A percentile compares a stretch with the other conserved stretches of the same genome.
Conservation (phyloP, 179 eudicot species). For the Corrigiola litoralis region DNA sequence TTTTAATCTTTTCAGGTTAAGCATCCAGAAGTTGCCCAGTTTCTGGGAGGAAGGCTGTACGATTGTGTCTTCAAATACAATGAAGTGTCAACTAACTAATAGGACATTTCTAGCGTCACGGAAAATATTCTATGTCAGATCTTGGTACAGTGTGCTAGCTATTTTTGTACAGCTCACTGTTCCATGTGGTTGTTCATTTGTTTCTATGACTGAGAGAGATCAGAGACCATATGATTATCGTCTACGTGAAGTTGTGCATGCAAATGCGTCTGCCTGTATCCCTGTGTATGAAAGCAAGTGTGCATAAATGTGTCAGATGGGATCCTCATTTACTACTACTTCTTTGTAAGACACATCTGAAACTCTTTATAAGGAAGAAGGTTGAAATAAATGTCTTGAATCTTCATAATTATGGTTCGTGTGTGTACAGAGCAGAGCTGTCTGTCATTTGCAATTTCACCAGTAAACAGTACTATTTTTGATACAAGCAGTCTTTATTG, state of each 20-base stretch:
- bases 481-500: conserved; percentile 5
- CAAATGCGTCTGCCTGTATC: conserved; percentile 2
- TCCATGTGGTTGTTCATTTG: too few relatives aligned
- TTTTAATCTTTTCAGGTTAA: conserved; percentile 44
- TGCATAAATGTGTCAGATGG: too few relatives aligned
- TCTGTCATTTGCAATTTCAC: background rate
- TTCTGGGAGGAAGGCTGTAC: conserved; percentile 92
- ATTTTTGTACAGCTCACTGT: too few relatives aligned
- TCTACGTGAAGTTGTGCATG: too few relatives aligned
- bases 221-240: too few relatives aligned
- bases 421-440: conserved; percentile 4
- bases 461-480: background rate
- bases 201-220: too few relatives aligned
- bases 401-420: conserved; percentile 2
- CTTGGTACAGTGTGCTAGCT: too few relatives aligned
- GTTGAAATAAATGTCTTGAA: background rate
- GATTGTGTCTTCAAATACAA: conserved; percentile 96
- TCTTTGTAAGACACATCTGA: too few relatives aligned
- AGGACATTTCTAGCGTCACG: too few relatives aligned
- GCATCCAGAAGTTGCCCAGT: conserved; percentile 95
- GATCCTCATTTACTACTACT: too few relatives aligned
- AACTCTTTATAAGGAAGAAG: background rate
- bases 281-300: too few relatives aligned
- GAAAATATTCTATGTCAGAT: too few relatives aligned
- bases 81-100: conserved; percentile 34